These are phyloP conservation scores for Podospora didyma DNA, from an alignment of 495 filamentous ascomycete genomes.

Conservation along the genomic window DNA sequence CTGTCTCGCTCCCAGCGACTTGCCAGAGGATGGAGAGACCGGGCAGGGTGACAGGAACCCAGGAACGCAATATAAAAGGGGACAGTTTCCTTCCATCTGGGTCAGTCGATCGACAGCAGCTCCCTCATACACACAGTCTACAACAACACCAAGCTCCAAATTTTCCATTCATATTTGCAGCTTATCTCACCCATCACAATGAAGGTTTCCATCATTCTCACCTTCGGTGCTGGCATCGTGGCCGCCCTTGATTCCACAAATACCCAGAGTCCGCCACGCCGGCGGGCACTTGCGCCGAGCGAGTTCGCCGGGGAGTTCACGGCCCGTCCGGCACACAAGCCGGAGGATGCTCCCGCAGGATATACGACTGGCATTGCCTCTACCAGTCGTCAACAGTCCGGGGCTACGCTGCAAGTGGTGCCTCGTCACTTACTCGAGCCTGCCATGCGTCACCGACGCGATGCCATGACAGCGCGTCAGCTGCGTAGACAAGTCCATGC, in stretches of 20 bases:
- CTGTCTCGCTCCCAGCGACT: slow-evolving; percentile 1
- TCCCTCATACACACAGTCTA: background rate
- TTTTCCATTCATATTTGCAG: background rate
- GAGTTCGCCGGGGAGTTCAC: slow-evolving; percentile 11
- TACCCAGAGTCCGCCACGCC: background rate
- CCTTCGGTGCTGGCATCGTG: slow-evolving; percentile 25
- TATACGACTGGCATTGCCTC: slow-evolving; percentile 20
- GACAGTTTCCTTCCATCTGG: background rate
- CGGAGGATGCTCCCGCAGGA: slow-evolving; percentile 14
- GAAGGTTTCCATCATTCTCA: slow-evolving; percentile 30
- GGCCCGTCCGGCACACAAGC: slow-evolving; percentile 10
- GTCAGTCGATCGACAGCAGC: slow-evolving; percentile 4
- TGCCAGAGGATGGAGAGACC: slow-evolving; percentile 6
- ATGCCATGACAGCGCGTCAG: slow-evolving; percentile 11
- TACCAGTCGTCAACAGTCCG: slow-evolving; percentile 20
- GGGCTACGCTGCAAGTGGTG: slow-evolving; percentile 21
- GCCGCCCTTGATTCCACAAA: slow-evolving; percentile 19
- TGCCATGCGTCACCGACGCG: slow-evolving; percentile 15
- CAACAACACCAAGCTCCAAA: background rate
- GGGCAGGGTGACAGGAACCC: background rate
- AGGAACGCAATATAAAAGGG: slow-evolving; percentile 16
- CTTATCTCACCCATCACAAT: slow-evolving; percentile 15
- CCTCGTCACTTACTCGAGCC: slow-evolving; percentile 16
- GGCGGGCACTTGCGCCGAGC: slow-evolving; percentile 7
- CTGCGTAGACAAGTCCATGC: slow-evolving; percentile 14